Percentiles rank a stretch among this genome's conserved stretches.
These are phyloP conservation scores for Anthracocystis panici-leucophaei DNA, from an alignment of 1,284 basidiomycete species.

Conservation along the genomic window DNA sequence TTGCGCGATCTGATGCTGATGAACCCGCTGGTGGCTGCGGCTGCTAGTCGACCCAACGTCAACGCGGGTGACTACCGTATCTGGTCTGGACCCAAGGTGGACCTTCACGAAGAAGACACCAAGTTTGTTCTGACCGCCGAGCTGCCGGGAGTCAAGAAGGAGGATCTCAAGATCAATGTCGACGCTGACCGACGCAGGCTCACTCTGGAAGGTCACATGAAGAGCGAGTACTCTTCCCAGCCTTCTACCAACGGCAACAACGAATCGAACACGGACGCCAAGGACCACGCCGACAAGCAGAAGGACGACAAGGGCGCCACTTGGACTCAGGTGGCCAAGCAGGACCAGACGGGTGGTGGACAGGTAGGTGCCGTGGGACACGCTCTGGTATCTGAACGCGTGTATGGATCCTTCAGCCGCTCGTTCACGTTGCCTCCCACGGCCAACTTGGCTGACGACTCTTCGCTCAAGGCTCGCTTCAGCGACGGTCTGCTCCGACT, in stretches of 20 bases:
- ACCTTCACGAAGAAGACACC: slow-evolving; percentile 50
- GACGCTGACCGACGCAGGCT: slow-evolving; percentile 51
- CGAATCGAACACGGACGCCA: neutral
- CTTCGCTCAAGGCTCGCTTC: slow-evolving; percentile 54
- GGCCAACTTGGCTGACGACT: slow-evolving; percentile 42
- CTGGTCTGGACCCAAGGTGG: slow-evolving; percentile 49
- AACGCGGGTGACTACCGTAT: slow-evolving; percentile 35
- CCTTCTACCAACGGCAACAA: slow-evolving; percentile 10
- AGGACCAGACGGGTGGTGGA: slow-evolving; percentile 21
- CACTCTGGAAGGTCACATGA: slow-evolving; percentile 52
- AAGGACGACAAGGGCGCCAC: slow-evolving; percentile 4
- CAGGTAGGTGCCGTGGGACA: slow-evolving; percentile 30
- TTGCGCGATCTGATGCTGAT: slow-evolving; percentile 36
- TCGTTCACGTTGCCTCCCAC: slow-evolving; percentile 53
- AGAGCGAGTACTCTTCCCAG: slow-evolving; percentile 42
- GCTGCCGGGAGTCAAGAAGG: slow-evolving; percentile 55
- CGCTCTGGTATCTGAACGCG: slow-evolving; percentile 52
- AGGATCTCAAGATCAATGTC: slow-evolving; percentile 54
- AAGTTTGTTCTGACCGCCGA: slow-evolving; percentile 51
- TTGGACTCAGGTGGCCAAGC: slow-evolving; percentile 42
- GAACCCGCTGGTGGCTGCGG: slow-evolving; percentile 24
- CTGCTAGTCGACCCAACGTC: slow-evolving; percentile 34
- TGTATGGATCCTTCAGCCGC: slow-evolving; percentile 56
- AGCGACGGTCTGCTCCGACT: slow-evolving; percentile 55
- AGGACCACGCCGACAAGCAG: neutral